phyloP scores from a whole-genome alignment of 768 basidiomycete species.

The Floccularia luteovirens region DNA sequence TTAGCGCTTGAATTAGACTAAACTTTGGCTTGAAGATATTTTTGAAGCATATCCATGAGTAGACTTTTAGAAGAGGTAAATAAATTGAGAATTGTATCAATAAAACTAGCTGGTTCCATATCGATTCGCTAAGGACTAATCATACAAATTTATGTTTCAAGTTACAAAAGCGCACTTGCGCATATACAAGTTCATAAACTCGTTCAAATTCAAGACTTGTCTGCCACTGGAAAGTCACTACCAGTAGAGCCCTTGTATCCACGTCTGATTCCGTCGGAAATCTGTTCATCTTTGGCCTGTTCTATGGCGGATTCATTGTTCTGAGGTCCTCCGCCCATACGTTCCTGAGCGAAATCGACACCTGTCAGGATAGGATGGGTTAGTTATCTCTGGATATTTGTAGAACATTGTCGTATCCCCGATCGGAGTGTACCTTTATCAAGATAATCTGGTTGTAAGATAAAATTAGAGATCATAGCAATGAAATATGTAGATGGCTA shows the following conservation, averaged over 20 bases:
- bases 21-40: neutral
- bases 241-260: conserved; percentile 28
- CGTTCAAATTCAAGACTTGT: conserved; percentile 22
- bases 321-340: conserved; percentile 26
- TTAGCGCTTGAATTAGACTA: conserved; percentile 21
- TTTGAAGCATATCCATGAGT: neutral
- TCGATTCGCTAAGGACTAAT: too few species aligned
- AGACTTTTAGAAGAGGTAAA: too few species aligned
- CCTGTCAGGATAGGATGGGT: conserved; percentile 10
- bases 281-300: conserved; percentile 34
- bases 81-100: too few species aligned
- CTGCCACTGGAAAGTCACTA: conserved; percentile 24
- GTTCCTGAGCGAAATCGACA: conserved; percentile 33
- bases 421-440: conserved; percentile 20
- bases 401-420: neutral
- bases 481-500: neutral
- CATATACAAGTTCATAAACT: too few species aligned
- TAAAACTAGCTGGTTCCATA: too few species aligned
- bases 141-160: too few species aligned
- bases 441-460: conserved; percentile 17
- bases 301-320: conserved; percentile 33
- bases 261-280: conserved; percentile 27
- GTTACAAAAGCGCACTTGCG: too few species aligned
- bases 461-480: neutral
- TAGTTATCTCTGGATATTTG: neutral